Percentiles rank a stretch among this genome's conserved stretches.
phyloP scores from a whole-genome alignment of 2,329 filamentous ascomycete species.

The Fusarium sp. region DNA sequence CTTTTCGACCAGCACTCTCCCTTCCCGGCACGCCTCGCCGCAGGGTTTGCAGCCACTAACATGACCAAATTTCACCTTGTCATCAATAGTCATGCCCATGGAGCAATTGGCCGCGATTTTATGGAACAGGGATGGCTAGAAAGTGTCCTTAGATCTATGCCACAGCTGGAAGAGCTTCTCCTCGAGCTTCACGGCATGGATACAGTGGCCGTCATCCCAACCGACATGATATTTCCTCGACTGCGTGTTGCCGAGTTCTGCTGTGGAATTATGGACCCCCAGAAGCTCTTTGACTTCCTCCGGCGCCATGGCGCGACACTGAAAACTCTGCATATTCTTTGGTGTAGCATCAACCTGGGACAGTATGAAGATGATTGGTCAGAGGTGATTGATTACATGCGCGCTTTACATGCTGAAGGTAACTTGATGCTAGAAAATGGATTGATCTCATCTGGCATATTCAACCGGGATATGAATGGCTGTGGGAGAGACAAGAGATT shows the following conservation, averaged over 20 bases:
- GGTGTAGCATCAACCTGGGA: neutral
- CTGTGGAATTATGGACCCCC: neutral
- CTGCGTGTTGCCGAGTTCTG: fast-evolving
- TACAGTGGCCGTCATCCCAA: neutral
- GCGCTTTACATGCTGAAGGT: neutral
- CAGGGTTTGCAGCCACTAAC: neutral
- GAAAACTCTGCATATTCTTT: fast-evolving
- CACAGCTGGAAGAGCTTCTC: neutral
- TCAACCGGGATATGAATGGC: no score
- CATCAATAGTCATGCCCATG: neutral
- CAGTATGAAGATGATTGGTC: neutral
- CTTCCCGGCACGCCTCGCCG: fast-evolving
- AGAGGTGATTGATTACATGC: neutral
- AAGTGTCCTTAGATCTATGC: neutral
- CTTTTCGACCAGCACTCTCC: neutral
- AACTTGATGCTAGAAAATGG: no score
- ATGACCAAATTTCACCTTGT: neutral
- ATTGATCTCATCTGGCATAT: no score
- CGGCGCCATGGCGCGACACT: neutral
- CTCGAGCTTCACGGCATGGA: neutral
- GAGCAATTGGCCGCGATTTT: neutral
- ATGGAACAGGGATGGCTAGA: neutral
- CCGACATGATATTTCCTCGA: neutral
- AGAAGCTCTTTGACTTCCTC: neutral
- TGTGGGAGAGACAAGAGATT: no score